Evolutionary conservation across 257 asterid genomes (phyloP), one percentile per base, ranked within the genome.

Genomic region (Penstemon barbatus): DNA sequence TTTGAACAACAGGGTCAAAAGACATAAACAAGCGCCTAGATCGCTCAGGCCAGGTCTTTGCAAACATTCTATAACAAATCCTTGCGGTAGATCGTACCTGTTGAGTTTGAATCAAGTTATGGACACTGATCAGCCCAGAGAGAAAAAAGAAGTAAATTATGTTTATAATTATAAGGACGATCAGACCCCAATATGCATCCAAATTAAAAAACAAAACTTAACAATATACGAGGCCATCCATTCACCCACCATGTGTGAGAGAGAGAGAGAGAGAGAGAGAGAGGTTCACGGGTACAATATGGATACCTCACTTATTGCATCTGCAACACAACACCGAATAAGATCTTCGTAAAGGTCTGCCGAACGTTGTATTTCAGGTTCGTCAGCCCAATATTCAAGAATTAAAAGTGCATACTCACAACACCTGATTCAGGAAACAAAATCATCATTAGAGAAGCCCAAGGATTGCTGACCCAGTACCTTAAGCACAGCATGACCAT

Each of bases 31-130:
- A 70, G 74, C 97, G 95, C 54, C 99, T 82, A 18, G 99, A 87
- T 63, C 99, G 97, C 64, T 94, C 97, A 11, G 99, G 95, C 99
- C 97, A 94, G 68, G 99, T 94, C 83, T 88, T 94, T 38, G 95
- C 88, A 74, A 94, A 94, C 99, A 94, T 86, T 82, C 95, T 86
- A 77, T 86, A 94, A 71, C 96, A 91, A 51, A 90, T 80, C 85
- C 99, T 87, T 61, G 99, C 99, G 73, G 91, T 91, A 71, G 97
- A 89, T 55, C 97, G 89, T 49, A 94, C 99, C 99, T 94, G 85
- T 74, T 67, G 68, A 71, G 69, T 56, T 66, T 46, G 53, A 5
- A 74, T 60, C 67, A 79, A 15, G 67, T 71, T 49, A 75, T 46
- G 66, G 67, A 63, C 44, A 45, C 43, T 38, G 33, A 65, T 38